Percentiles rank a stretch among this genome's conserved stretches.
These are phyloP conservation scores for Aspergillus campestris DNA, from an alignment of 495 filamentous ascomycete genomes.

Conservation along the genomic window DNA sequence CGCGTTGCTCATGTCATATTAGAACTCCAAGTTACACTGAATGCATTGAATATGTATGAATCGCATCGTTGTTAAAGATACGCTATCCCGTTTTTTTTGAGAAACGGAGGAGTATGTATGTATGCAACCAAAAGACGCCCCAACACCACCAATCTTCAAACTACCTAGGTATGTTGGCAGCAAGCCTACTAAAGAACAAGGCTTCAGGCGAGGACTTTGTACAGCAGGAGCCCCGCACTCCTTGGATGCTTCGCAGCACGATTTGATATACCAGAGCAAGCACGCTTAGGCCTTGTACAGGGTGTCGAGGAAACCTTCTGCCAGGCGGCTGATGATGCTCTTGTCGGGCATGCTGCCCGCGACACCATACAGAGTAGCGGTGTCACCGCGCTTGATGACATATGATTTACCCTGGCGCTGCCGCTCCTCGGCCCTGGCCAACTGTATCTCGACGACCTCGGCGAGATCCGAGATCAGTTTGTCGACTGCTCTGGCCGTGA, in stretches of 20 bases:
- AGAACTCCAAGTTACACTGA: background rate
- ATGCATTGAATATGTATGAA: background rate
- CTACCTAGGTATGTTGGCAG: conserved; percentile 1
- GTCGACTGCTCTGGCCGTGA: conserved; percentile 72
- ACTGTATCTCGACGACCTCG: conserved; percentile 68
- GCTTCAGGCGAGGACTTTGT: background rate
- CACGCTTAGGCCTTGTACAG: conserved; percentile 74
- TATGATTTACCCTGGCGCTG: conserved; percentile 52
- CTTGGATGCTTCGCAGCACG: conserved; percentile 7
- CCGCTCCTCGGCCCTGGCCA: conserved; percentile 68
- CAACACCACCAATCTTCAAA: conserved; percentile 3
- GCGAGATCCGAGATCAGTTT: conserved; percentile 68
- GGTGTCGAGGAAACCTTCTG: conserved; percentile 87
- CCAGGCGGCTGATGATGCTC: conserved; percentile 83
- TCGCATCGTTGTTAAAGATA: conserved; percentile 2
- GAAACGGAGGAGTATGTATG: background rate
- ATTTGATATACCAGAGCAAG: conserved; percentile 1
- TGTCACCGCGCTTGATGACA: conserved; percentile 50
- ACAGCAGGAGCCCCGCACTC: background rate
- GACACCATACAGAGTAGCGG: conserved; percentile 87
- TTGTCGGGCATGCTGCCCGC: conserved; percentile 93
- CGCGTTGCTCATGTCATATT: conserved; percentile 6
- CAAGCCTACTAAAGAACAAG: background rate
- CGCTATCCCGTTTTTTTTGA: conserved; percentile 1
- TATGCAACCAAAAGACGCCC: background rate